Evolutionary conservation across 768 basidiomycete species (phyloP), one percentile per base, ranked within the genome.

Genomic region (Lentinula detonsa): DNA sequence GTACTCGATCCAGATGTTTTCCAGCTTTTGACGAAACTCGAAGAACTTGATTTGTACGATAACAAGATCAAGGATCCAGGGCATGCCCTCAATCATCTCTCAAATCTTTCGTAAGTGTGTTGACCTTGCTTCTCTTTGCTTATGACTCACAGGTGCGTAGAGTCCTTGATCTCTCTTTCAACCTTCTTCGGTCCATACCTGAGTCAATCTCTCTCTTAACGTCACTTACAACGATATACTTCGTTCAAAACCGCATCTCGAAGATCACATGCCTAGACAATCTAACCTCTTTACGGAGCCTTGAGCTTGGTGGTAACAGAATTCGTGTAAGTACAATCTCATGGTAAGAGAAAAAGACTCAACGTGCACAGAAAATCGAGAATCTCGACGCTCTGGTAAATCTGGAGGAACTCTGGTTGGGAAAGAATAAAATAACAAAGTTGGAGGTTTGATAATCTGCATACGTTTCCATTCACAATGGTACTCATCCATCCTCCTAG

Each of bases 21-120:
- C 66, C 76, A 77, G 34, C 74, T 80, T 35, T 72, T 98, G 60
- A 80, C 70, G 11, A 78, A 84, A 49, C 74, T 99, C 39, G 91
- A 94, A 68, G 97, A 98, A 64, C 73, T 98, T 61, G 97, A 99
- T 74, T 67, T 98, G 63, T 99, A 98, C 70, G 97, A 99, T 72
- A 99, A 99, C 76, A 88, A 93, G 71, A 72, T 99, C 65, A 95
- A 92, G 74, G 74, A 76, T 54, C 71, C 91, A 18, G 89, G 83
- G 0, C 76, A 84, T 62, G 87, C 90, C 0, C 67, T 98, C 57
- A 79, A 87, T 62, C 76, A 76, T 37, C 68, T 86, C 46, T 70
- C 72, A 4, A 78, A 79, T 35, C 77, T 93, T 56, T 76, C 66
- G 91, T 91, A 70, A 66, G 85, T 55, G 48, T 31, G 9, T 33